Evolutionary conservation across 768 basidiomycete genomes (phyloP).

Genomic region (Tephrocybe sp.): DNA sequence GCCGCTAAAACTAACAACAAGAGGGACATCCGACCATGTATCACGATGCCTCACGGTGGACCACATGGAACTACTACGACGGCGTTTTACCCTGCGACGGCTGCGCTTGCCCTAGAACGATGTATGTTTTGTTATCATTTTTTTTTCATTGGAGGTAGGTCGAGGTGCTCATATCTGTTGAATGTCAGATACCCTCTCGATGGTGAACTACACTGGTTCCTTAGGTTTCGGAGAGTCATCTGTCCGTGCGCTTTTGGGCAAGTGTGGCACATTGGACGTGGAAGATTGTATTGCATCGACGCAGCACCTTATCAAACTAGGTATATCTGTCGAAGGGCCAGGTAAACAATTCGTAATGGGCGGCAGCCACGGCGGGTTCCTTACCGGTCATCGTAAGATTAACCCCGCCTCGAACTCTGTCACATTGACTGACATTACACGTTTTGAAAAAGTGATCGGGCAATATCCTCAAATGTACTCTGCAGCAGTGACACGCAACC

Average conservation of each 20-base stretch:
- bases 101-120: conserved; percentile 54
- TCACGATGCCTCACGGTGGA: conserved; percentile 61
- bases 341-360: conserved; percentile 58
- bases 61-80: conserved; percentile 52
- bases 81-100: conserved; percentile 41
- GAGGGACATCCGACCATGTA: conserved; percentile 36
- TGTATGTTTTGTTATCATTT: conserved; percentile 54
- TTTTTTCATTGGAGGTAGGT: background rate
- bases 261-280: conserved; percentile 65
- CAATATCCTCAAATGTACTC: conserved; percentile 59
- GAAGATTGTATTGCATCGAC: conserved; percentile 59
- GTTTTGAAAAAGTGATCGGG: conserved; percentile 49
- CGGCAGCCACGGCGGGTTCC: conserved; percentile 72
- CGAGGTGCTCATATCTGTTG: background rate
- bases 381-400: conserved; percentile 56
- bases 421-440: too few relatives aligned
- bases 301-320: conserved; percentile 45
- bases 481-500: conserved; percentile 65
- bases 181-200: conserved; percentile 50
- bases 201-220: conserved; percentile 69
- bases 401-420: background rate
- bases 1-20: conserved; percentile 11
- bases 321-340: conserved; percentile 44
- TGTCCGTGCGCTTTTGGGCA: conserved; percentile 52
- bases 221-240: conserved; percentile 63